phyloP scores from a whole-genome alignment of 106 monocot genomes.

The Hemerocallis citrina region DNA sequence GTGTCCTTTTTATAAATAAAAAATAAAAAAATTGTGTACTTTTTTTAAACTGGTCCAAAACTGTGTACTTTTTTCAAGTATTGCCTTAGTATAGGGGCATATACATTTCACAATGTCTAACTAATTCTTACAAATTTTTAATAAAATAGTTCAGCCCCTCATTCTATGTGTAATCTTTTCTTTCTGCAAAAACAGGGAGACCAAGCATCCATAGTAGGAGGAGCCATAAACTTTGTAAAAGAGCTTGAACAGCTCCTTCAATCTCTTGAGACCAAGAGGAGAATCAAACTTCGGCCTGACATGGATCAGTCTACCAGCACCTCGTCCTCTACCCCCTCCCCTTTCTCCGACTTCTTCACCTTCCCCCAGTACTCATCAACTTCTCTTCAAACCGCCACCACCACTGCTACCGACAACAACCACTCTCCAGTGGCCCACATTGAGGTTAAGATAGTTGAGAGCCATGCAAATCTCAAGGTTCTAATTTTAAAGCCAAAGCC shows the following conservation, averaged over 20 bases:
- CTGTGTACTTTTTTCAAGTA: no score
- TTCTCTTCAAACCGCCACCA: neutral
- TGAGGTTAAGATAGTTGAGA: slow-evolving; percentile 53
- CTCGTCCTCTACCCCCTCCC: slow-evolving; percentile 3
- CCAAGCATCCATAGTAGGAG: slow-evolving; percentile 62
- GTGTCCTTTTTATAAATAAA: no score
- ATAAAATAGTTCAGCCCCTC: no score
- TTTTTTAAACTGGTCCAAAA: no score
- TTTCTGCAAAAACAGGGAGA: no score
- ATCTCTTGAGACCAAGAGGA: slow-evolving; percentile 33
- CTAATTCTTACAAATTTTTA: no score
- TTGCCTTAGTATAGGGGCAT: no score
- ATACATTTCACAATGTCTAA: no score
- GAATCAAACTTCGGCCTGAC: neutral
- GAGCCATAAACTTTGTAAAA: slow-evolving; percentile 66
- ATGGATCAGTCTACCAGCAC: neutral
- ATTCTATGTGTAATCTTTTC: no score
- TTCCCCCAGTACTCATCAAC: slow-evolving; percentile 39
- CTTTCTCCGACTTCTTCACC: slow-evolving; percentile 37
- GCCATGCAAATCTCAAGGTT: slow-evolving; percentile 55
- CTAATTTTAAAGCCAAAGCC: slow-evolving; percentile 25
- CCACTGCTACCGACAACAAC: neutral
- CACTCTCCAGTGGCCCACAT: slow-evolving; percentile 28
- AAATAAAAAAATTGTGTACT: no score
- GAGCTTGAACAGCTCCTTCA: slow-evolving; percentile 60